Base-by-base conservation (phyloP, 2,329 filamentous ascomycete genomes). In the Bipolaris oryzae region DNA sequence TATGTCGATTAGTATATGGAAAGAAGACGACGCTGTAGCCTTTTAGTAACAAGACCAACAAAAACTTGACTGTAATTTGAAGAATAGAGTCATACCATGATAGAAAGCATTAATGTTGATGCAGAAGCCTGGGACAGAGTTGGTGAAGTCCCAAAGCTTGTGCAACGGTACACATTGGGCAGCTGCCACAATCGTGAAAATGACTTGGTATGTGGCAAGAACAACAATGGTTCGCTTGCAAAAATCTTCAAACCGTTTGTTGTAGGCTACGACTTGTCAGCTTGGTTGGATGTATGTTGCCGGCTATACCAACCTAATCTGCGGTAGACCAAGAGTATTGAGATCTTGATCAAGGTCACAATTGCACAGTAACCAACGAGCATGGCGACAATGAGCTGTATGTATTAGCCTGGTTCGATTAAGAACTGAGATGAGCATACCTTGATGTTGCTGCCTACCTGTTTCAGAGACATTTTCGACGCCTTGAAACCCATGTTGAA, bases 241-340 rank as follows among this genome's bases (percentile, higher is more conserved):
- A 2, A 58, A 28, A 7, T 47, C 50, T n/a, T 66, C 64, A 39
- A 76, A 67, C 3, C 28, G 52, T 25, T 62, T 64, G 2, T 62
- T 57, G n/a, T 60, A 66, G 28, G 73, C 72, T 67, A 48, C 38
- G 6, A 46, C 9, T 45, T 34, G 16, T 56, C n/a, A 49, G 46
- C 25, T 18, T 18, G 4, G 20, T 13, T 5, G 5, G 31, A 7
- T 1, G 9, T 51, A 5, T 1, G 13, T 16, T 25, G 39, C 41
- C 21, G 7, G 15, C n/a, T 6, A 20, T 16, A 50, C 64, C 23
- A 61, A 76, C 73, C 73, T 41, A 76, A 66, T 49, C 73, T 69
- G 21, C 75, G 55, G 42, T 76, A 76, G 47, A 73, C 72, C 41
- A 68, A 64, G 3, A 75, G 55, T 28, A 76, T 75, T 1, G 74